Conservation (phyloP, 2,329 filamentous ascomycete species). For the Penicillium sp. region DNA sequence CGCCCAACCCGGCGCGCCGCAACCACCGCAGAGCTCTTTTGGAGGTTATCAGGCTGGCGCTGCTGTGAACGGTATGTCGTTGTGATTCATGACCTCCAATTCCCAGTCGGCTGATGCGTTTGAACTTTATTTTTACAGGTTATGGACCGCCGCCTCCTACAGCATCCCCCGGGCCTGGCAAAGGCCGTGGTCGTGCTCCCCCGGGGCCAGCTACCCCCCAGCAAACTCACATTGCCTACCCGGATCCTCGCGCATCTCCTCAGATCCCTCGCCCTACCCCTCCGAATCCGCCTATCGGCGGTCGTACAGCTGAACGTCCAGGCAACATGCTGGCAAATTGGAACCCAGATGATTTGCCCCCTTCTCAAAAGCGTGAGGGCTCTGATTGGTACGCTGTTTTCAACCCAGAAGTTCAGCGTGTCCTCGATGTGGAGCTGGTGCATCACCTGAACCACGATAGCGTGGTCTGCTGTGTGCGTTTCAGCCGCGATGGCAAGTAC, state of each 20-base stretch:
- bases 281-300: conserved; percentile 48
- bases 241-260: conserved; percentile 75
- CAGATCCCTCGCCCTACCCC: conserved; percentile 82
- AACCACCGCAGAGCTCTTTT: conserved; percentile 68
- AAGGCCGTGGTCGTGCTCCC: conserved; percentile 63
- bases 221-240: conserved; percentile 84
- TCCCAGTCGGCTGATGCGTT: conserved; percentile 53
- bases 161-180: conserved; percentile 79
- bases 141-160: conserved; percentile 81
- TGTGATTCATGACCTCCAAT: conserved; percentile 24
- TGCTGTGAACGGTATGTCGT: conserved; percentile 57
- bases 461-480: conserved; percentile 96
- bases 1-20: conserved; percentile 60
- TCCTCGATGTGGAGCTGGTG: conserved; percentile 87
- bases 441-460: conserved; percentile 92
- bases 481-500: conserved; percentile 92
- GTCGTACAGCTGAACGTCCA: conserved; percentile 43
- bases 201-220: conserved; percentile 79
- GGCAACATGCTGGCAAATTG: conserved; percentile 77
- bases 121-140: conserved; percentile 44
- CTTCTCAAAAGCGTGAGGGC: conserved; percentile 82
- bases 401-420: conserved; percentile 84
- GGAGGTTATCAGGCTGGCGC: conserved; percentile 64
- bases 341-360: conserved; percentile 78
- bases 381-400: conserved; percentile 96